phyloP scores from a whole-genome alignment of 2,329 filamentous ascomycete species.

The Penicillium sumatraense region DNA sequence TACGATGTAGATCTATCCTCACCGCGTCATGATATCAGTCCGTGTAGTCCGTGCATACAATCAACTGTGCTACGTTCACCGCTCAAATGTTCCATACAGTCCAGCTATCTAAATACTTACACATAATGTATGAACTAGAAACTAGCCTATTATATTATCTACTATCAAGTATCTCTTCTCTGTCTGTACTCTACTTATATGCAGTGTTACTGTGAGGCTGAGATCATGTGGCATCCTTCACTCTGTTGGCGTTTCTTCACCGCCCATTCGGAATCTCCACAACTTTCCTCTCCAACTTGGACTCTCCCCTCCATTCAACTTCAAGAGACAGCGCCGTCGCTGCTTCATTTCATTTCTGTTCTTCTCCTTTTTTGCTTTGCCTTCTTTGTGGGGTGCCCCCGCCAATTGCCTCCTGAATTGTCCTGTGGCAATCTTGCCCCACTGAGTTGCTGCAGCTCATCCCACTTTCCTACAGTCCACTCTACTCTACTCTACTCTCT shows the following conservation, averaged over 20 bases:
- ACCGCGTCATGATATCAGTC: no score
- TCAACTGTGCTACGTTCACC: no score
- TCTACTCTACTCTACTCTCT: no score
- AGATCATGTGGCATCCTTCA: conserved; percentile 32
- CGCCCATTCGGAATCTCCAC: conserved; percentile 28
- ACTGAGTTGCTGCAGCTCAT: conserved; percentile 30
- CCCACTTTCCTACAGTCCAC: conserved; percentile 28
- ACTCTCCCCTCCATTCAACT: conserved; percentile 18
- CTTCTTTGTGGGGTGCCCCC: conserved; percentile 4
- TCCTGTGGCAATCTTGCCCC: conserved; percentile 23
- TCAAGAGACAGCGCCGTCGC: conserved; percentile 15
- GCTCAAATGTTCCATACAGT: no score
- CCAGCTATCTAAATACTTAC: no score
- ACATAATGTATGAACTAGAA: no score
- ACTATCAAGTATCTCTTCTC: no score
- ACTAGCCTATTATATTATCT: no score
- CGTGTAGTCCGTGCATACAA: no score
- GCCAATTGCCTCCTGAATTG: neutral
- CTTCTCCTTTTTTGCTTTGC: neutral
- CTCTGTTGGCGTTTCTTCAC: conserved; percentile 25
- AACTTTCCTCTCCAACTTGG: conserved; percentile 17
- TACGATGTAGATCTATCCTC: no score
- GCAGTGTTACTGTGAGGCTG: conserved; percentile 21
- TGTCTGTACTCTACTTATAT: conserved; percentile 5
- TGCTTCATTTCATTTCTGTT: conserved; percentile 14